Base-by-base conservation (phyloP, 1,139 yeast species). In the Suhomyces chickasaworum region DNA sequence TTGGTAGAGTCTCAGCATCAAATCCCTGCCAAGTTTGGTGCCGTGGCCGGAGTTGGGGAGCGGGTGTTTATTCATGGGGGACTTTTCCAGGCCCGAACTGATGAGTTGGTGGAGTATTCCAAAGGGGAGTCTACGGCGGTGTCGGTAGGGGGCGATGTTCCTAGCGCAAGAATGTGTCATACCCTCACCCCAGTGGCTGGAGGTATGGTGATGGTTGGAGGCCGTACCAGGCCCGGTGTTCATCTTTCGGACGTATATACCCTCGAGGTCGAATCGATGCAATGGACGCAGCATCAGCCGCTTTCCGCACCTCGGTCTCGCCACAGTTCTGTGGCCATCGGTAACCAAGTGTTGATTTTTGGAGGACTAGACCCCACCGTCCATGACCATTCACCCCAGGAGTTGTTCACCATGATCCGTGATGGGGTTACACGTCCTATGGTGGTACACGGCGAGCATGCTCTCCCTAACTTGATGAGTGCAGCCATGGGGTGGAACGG, bases 111-210 rank as follows among this genome's bases (percentile, higher is more conserved):
- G 12, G 47, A 67, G 3, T 54, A 59, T 22, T 18, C 17, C 17
- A 22, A 30, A 12, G 44, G 48, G 8, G 25, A n/a, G 16, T 32
- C 32, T n/a, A 10, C 22, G n/a, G 49, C 22, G 25, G 3, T 18
- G 18, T 43, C 41, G 7, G 17, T 39, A 1, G 25, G 20, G 7
- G 56, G 50, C 0, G 42, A 31, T 1, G 46, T 39, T 7, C 76
- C 77, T 1, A n/a, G 53, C 0, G 71, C 82, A 7, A 71, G 95
- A 47, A 78, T 84, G 80, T 77, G 87, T 51, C 91, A 87, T 55
- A 68, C 81, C 0, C 54, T 81, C 21, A 73, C 80, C 0, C 48
- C 59, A 0, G 44, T 80, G 1, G 54, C 58, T 1, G 56, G 60
- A 5, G 57, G 59, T 0, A 52, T 50, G 1, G 48, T 84, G 2